phyloP scores from a whole-genome alignment of 2,329 filamentous ascomycete genomes.

The Ophiostoma sp. region DNA sequence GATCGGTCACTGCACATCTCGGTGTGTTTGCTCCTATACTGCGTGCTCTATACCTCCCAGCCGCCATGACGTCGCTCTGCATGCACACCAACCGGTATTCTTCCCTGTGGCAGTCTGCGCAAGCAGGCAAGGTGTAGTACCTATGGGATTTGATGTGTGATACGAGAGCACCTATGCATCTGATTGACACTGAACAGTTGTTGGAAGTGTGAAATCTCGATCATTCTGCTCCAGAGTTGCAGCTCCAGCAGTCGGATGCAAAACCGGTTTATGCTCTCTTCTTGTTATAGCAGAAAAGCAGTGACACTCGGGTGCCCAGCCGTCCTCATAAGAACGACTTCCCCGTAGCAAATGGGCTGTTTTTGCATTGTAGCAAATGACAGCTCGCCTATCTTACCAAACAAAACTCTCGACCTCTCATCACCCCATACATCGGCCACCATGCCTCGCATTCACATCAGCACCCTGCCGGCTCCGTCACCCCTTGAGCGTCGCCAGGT shows the following conservation, averaged over 20 bases:
- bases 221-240: neutral
- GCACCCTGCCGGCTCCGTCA: neutral
- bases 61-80: constrained; percentile 3
- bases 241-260: neutral
- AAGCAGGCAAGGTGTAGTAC: neutral
- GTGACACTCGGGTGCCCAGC: no score
- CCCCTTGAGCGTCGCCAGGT: neutral
- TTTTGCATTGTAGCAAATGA: neutral
- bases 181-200: neutral
- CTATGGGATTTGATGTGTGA: neutral
- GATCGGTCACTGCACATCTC: neutral
- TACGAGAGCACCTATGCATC: neutral
- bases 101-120: neutral
- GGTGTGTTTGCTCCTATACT: constrained; percentile 2
- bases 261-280: neutral
- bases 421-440: neutral
- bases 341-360: neutral
- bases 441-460: constrained; percentile 4
- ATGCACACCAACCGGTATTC: constrained; percentile 6
- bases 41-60: neutral
- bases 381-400: neutral
- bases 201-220: neutral
- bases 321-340: neutral
- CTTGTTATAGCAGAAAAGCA: neutral
- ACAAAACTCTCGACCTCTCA: no score